Conservation (phyloP, 73 alveolate genomes). For the Paramecium biaurelia region DNA sequence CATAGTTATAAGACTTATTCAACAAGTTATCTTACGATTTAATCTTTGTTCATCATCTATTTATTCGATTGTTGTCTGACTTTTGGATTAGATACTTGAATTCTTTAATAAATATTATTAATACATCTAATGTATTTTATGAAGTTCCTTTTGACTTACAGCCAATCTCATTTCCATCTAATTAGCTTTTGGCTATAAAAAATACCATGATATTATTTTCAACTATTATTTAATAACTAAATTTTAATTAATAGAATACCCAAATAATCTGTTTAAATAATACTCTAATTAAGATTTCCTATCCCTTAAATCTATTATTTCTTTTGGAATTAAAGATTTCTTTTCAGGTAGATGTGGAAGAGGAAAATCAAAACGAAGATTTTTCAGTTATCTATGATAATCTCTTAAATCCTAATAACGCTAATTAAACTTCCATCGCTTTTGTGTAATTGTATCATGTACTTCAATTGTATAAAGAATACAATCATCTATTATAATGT, state of each 20-base stretch:
- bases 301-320: not conserved
- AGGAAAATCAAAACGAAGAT: not conserved
- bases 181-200: not conserved
- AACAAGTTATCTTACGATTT: not conserved
- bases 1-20: not conserved
- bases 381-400: not conserved
- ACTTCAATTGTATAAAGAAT: not conserved
- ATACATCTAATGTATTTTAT: not conserved
- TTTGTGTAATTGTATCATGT: not conserved
- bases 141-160: not conserved
- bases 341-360: not conserved
- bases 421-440: not conserved
- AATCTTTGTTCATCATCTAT: not conserved
- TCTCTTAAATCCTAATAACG: not conserved
- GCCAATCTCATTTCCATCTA: slow-evolving; percentile 41
- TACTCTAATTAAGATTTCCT: not conserved
- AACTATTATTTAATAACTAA: not conserved
- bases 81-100: not conserved
- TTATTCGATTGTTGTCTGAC: not conserved
- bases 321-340: not conserved
- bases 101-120: not conserved
- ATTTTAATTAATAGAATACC: not conserved
- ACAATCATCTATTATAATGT: not conserved
- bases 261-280: not conserved
- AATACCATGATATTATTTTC: slow-evolving; percentile 4